These are phyloP conservation scores for Hirschfeldia incana DNA, from an alignment of 345 rosid species.

Conservation along the genomic window DNA sequence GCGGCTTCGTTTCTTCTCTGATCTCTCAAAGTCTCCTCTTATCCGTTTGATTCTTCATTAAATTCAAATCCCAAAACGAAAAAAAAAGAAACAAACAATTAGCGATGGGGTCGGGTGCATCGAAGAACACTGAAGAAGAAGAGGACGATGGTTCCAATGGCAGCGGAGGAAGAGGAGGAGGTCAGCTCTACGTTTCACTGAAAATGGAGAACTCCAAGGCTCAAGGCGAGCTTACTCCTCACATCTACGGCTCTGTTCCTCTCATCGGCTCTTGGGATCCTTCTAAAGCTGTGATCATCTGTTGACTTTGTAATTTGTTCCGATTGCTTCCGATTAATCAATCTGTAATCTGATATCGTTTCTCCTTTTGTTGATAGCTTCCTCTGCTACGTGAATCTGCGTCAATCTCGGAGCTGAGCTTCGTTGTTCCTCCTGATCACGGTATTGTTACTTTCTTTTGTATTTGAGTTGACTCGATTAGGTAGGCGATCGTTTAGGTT, in stretches of 20 bases:
- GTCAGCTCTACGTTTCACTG: constrained; percentile 84
- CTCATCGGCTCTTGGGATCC: constrained; percentile 96
- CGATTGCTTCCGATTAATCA: constrained; percentile 1
- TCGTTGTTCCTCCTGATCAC: constrained; percentile 97
- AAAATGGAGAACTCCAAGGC: constrained; percentile 85
- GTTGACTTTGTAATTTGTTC: neutral
- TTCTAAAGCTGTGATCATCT: constrained; percentile 67
- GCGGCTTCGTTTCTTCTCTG: constrained; percentile 34
- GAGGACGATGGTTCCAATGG: constrained; percentile 63
- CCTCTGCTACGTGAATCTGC: constrained; percentile 87
- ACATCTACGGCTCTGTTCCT: constrained; percentile 87
- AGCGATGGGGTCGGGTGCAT: constrained; percentile 75
- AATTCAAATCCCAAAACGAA: constrained; percentile 5
- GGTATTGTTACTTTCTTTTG: constrained; percentile 41
- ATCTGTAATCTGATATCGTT: neutral
- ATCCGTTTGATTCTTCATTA: constrained; percentile 26
- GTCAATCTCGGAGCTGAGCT: constrained; percentile 87
- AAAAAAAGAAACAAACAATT: neutral
- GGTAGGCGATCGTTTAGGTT: neutral
- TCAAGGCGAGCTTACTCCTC: constrained; percentile 85
- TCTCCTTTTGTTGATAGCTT: constrained; percentile 46
- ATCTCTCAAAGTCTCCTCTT: constrained; percentile 35
- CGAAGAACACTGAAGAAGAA: constrained; percentile 65
- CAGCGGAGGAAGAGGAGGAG: constrained; percentile 64
- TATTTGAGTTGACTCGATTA: constrained; percentile 4